phyloP scores from a whole-genome alignment of 2,329 filamentous ascomycete genomes.

The Fusarium marasasianum region DNA sequence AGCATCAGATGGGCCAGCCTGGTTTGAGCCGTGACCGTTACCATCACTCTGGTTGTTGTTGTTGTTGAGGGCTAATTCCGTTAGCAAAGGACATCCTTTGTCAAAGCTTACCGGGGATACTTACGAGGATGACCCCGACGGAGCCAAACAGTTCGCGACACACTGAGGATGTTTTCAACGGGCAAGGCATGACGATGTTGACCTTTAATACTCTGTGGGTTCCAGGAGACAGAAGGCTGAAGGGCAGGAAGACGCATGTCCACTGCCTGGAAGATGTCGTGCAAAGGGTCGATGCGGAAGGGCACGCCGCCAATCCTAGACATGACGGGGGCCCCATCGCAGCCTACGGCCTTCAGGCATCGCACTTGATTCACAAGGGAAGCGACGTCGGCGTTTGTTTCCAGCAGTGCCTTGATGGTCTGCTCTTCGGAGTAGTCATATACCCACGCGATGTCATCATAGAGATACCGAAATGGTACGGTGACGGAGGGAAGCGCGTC shows the following conservation, averaged over 20 bases:
- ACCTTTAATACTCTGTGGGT: accelerated
- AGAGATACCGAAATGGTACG: background rate
- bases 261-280: background rate
- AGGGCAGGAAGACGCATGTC: background rate
- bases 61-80: accelerated
- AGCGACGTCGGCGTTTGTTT: background rate
- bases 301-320: background rate
- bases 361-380: background rate
- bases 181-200: background rate
- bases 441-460: accelerated
- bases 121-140: background rate
- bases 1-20: background rate
- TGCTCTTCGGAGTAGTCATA: background rate
- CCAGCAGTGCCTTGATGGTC: background rate
- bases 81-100: background rate
- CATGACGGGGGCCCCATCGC: background rate
- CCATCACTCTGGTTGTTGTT: accelerated
- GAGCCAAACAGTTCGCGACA: background rate
- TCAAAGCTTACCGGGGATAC: background rate
- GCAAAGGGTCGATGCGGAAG: background rate
- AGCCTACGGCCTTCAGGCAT: background rate
- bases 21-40: accelerated
- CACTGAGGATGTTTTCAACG: accelerated
- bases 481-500: accelerated
- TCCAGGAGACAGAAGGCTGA: background rate